Evolutionary conservation across 2,329 filamentous ascomycete species (phyloP), one percentile per base, ranked within the genome.

Genomic region (Neofusicoccum parvum): DNA sequence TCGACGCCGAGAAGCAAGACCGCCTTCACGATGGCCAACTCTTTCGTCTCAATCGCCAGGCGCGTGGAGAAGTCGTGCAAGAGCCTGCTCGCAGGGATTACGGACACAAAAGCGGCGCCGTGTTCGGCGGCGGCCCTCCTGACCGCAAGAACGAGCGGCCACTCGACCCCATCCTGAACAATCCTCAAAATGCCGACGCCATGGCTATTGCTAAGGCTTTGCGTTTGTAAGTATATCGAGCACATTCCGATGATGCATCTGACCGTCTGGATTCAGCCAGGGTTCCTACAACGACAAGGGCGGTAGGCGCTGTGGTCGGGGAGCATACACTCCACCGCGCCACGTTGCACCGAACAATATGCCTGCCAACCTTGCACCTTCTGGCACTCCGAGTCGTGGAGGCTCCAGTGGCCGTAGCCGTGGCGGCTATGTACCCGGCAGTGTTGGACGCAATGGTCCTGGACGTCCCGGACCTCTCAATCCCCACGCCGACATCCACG

Each of bases 11-110:
- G 34, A 23, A 45, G 32, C 50, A 37, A 10, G 64, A 51, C 15
- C 43, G 20, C 17, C 54, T 65, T n/a, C 54, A 60, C 17, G 64
- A 46, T 23, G 64, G 64, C 10, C 64, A 65, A 17, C 37, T 65
- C 36, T 48, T 51, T 32, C 64, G 64, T 32, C 54, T 62, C 34
- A 65, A 65, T 32, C 63, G 63, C 14, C n/a, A 41, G 43, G 63
- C 63, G n/a, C 43, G 51, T 32, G 53, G 51, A 39, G 41, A 58
- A 17, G 17, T 27, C 43, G 23, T 37, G 5, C 32, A 32, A 7
- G 50, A 27, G 2, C 49, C 50, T 46, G 9, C n/a, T 12, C 60
- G 53, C 20, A 15, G 10, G 6, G 17, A 43, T 3, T 20, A 27
- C 17, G 37, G 12, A 2, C 23, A 17, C 11, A 43, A 45, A 12